These are phyloP conservation scores for Tetrapisispora arboricola DNA, from an alignment of 805 yeast species.

Conservation along the genomic window DNA sequence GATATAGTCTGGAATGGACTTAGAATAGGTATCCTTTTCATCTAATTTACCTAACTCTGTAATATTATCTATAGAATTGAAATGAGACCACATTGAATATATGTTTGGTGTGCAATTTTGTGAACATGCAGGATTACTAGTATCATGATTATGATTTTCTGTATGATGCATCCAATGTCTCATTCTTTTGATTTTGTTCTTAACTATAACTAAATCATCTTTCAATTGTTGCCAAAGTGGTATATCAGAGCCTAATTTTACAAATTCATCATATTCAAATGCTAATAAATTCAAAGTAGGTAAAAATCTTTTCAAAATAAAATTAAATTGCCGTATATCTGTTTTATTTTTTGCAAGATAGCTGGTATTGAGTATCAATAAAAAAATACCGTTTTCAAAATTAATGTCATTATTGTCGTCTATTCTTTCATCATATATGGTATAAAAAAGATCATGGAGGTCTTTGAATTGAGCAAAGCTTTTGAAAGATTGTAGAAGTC, in stretches of 20 bases:
- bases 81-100: constrained; percentile 24
- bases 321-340: constrained; percentile 10
- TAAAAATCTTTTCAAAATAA: constrained; percentile 11
- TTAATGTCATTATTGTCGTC: constrained; percentile 5
- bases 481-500: neutral
- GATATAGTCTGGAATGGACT: constrained; percentile 12
- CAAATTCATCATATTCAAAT: constrained; percentile 6
- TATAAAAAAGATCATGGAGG: constrained; percentile 10
- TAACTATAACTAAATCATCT: constrained; percentile 3
- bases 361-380: constrained; percentile 12
- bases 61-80: constrained; percentile 2
- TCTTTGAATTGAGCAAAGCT: constrained; percentile 6
- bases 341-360: constrained; percentile 1
- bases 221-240: constrained; percentile 1
- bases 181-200: constrained; percentile 18
- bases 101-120: constrained; percentile 14
- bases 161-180: constrained; percentile 26
- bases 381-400: constrained; percentile 20
- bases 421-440: constrained; percentile 14
- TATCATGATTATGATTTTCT: constrained; percentile 4
- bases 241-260: neutral
- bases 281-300: constrained; percentile 12
- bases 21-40: neutral
- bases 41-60: neutral
- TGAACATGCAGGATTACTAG: too few species aligned